Percentiles rank a stretch among this genome's conserved stretches.
Evolutionary conservation across 495 filamentous ascomycete genomes (phyloP).

Genomic region (Cercophora samala): DNA sequence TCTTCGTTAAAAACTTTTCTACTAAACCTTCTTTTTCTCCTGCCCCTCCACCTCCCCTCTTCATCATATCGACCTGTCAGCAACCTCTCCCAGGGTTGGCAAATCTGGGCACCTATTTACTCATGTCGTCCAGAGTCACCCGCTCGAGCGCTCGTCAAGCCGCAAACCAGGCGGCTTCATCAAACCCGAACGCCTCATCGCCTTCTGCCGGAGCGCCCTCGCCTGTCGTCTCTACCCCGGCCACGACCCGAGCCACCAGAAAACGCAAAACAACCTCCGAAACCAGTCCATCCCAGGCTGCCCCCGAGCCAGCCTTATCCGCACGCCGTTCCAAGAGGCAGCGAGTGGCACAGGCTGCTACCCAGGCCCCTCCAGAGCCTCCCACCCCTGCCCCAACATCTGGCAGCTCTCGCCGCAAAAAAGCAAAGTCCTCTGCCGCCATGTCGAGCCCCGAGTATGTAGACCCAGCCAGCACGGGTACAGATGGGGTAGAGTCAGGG

Average conservation of each 20-base stretch:
- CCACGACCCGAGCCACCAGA: constrained; percentile 29
- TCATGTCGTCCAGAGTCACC: constrained; percentile 84
- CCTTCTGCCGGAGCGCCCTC: constrained; percentile 42
- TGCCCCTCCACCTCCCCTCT: constrained; percentile 7
- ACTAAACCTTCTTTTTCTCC: not conserved
- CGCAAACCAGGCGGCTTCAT: constrained; percentile 54
- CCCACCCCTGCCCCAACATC: constrained; percentile 29
- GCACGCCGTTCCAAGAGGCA: constrained; percentile 55
- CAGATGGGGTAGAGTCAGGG: not conserved
- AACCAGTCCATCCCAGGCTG: constrained; percentile 28
- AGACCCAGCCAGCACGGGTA: not conserved
- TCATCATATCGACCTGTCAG: constrained; percentile 11
- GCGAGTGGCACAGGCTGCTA: constrained; percentile 35
- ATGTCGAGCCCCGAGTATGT: constrained; percentile 84
- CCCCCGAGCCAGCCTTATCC: constrained; percentile 34
- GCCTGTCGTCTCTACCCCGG: constrained; percentile 37
- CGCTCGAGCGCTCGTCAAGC: constrained; percentile 75
- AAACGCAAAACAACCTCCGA: constrained; percentile 42
- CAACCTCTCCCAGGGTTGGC: constrained; percentile 17
- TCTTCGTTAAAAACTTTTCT: constrained; percentile 4
- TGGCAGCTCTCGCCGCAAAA: constrained; percentile 52
- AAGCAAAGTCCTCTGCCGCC: constrained; percentile 59
- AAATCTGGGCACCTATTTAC: constrained; percentile 41
- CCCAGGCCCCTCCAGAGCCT: constrained; percentile 22
- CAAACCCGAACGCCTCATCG: constrained; percentile 40